Base-by-base conservation (phyloP, 441 rosid genomes). In the Populus hybrid region DNA sequence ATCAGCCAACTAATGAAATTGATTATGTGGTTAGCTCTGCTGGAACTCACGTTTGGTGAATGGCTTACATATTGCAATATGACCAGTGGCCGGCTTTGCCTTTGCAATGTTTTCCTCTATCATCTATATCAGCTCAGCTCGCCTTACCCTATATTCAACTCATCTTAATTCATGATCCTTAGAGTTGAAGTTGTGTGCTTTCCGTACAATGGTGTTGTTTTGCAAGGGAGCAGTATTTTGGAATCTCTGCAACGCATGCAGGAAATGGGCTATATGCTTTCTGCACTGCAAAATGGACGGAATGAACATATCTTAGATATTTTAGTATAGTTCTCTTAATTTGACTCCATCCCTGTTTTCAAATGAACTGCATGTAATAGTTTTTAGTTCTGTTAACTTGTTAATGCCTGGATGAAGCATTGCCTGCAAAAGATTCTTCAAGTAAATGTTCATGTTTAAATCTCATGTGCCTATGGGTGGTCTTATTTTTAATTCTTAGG, bases 211-310 rank as follows among this genome's bases (percentile, higher is more conserved):
- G 64, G 69, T 71, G 56, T 33, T 75, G 9, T 11, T 68, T 84
- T 24, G 81, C 66, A 79, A 64, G 74, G 76, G 82, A 80, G 73
- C 64, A 75, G 74, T 69, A 7, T 68, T 75, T 38, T 68, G 71
- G 45, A 38, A 74, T 74, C 80, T 84, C 75, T 79, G 86, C 78
- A 77, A 53, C 61, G 79, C 69, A 81, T 76, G 85, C 82, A 81
- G 82, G 83, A 74, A 71, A 84, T 82, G 85, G 88, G 83, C 70
- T 73, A 29, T 28, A 24, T 24, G 50, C 33, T 68, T 77, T 71
- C 50, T 64, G 66, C 59, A 70, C 82, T 76, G 77, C 77, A 75
- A 72, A 79, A 76, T n/a, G 73, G 72, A 80, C 56, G 50, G 61
- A 76, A 73, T 33, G 28, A 45, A 59, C 42, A 26, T 45, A 72